Percentiles rank a stretch among this genome's conserved stretches.
Conservation (phyloP, 495 filamentous ascomycete species). For the Pyrenula aspistea region DNA sequence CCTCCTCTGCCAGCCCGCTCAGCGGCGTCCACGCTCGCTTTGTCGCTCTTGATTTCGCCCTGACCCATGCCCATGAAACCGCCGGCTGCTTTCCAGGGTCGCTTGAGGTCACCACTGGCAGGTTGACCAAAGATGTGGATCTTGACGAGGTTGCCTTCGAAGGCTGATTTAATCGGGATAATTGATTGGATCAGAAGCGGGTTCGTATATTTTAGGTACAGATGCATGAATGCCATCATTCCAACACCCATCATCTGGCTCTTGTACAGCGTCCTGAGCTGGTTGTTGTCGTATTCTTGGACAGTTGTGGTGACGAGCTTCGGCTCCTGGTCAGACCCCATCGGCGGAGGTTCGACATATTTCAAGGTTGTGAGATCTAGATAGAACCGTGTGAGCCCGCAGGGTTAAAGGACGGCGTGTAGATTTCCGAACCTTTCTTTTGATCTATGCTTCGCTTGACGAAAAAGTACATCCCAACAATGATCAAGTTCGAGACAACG, state of each 20-base stretch:
- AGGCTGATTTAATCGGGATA: slow-evolving; percentile 88
- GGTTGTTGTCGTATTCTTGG: slow-evolving; percentile 79
- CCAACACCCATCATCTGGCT: slow-evolving; percentile 85
- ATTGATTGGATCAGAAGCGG: slow-evolving; percentile 96
- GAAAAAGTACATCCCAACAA: slow-evolving; percentile 71
- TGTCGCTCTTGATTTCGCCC: slow-evolving; percentile 77
- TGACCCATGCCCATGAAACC: slow-evolving; percentile 67
- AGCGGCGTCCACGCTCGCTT: slow-evolving; percentile 83
- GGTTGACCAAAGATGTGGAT: slow-evolving; percentile 85
- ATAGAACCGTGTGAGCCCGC: too few species aligned
- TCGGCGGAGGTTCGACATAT: slow-evolving; percentile 88
- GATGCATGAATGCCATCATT: slow-evolving; percentile 98
- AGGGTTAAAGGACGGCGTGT: too few species aligned
- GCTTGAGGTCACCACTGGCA: slow-evolving; percentile 82
- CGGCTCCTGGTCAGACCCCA: slow-evolving; percentile 84
- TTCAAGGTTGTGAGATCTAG: slow-evolving; percentile 94
- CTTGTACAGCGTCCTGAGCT: slow-evolving; percentile 73
- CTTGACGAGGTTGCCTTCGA: slow-evolving; percentile 91
- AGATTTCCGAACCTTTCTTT: slow-evolving; percentile 89
- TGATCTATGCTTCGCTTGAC: slow-evolving; percentile 70
- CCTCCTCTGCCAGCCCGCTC: slow-evolving; percentile 79
- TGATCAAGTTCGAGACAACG: slow-evolving; percentile 78
- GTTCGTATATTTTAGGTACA: slow-evolving; percentile 99
- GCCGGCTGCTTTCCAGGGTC: slow-evolving; percentile 80
- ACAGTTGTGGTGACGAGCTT: slow-evolving; percentile 93